A percentile compares a stretch with the other conserved stretches of the same genome.
These are phyloP conservation scores for Sextonia rubra DNA, from an alignment of 164 flowering plant species.

Conservation along the genomic window DNA sequence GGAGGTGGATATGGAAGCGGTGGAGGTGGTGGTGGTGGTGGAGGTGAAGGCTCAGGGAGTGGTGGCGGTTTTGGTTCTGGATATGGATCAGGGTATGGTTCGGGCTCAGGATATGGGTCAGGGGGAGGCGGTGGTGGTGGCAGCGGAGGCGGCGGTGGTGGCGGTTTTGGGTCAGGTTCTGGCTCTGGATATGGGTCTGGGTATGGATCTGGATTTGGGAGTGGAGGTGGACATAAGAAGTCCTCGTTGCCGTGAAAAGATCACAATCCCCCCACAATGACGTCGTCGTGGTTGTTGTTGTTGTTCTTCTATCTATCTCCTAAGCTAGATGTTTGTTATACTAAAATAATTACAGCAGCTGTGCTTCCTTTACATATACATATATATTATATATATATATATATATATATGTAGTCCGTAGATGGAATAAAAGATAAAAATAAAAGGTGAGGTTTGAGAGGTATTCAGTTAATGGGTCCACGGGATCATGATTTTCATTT, in stretches of 20 bases:
- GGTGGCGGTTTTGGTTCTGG: not conserved
- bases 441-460: too few species aligned
- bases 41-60: not conserved
- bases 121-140: not conserved
- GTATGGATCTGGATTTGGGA: not conserved
- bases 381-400: too few species aligned
- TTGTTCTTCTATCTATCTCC: not conserved
- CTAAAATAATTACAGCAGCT: too few species aligned
- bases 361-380: too few species aligned
- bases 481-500: too few species aligned
- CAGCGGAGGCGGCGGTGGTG: not conserved
- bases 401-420: too few species aligned
- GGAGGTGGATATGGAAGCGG: not conserved
- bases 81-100: not conserved
- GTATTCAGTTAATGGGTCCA: too few species aligned
- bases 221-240: not conserved
- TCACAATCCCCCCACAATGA: not conserved
- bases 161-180: not conserved
- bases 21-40: not conserved
- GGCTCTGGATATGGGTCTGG: not conserved
- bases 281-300: not conserved
- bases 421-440: too few species aligned
- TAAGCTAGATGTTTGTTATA: not conserved
- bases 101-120: not conserved
- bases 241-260: not conserved